Base-by-base conservation (phyloP, 257 asterid genomes). In the Penstemon newberryi region DNA sequence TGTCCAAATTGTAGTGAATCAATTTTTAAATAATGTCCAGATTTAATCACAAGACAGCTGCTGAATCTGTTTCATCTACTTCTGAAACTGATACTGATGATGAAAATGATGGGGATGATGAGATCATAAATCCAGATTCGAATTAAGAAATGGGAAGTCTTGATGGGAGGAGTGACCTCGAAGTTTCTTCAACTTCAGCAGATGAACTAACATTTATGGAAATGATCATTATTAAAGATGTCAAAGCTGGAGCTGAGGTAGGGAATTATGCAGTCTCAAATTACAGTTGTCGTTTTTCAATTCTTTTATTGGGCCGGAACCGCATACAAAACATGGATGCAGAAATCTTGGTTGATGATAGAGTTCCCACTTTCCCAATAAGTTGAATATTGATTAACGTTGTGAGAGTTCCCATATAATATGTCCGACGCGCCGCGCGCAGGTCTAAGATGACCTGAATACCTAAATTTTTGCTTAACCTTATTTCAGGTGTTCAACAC, bases 11-110 rank as follows among this genome's bases (percentile, higher is more conserved):
- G 47, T 70, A 42, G 47, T 60, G 42, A 73, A 37, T 71, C 4
- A 60, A 49, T 63, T 70, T 41, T 64, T 75, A 75, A 55, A n/a
- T 44, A 18, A 68, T 79, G 46, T 52, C 70, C 90, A 91, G 96
- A 63, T 92, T 92, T 77, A 92, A 92, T 80, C 98, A 92, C 95
- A 92, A 92, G 79, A 92, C 95, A 61, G 87, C 87, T 11, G 95
- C 84, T 70, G 96, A 82, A 55, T 58, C 87, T 62, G 78, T 77
- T 69, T 83, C 91, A 33, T 78, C 84, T 62, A 66, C 53, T 61
- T 83, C 80, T 65, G 87, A 83, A 60, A 86, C 88, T 56, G 89
- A 84, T 74, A 73, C 57, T 40, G 79, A 77, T 61, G 46, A 69
- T 63, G 76, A 74, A 67, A 75, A 70, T 71, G 77, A 67, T 12